Percentiles rank a stretch among this genome's conserved stretches.
Evolutionary conservation across 768 basidiomycete genomes (phyloP).

Genomic region (Sistotremastrum suecicum): DNA sequence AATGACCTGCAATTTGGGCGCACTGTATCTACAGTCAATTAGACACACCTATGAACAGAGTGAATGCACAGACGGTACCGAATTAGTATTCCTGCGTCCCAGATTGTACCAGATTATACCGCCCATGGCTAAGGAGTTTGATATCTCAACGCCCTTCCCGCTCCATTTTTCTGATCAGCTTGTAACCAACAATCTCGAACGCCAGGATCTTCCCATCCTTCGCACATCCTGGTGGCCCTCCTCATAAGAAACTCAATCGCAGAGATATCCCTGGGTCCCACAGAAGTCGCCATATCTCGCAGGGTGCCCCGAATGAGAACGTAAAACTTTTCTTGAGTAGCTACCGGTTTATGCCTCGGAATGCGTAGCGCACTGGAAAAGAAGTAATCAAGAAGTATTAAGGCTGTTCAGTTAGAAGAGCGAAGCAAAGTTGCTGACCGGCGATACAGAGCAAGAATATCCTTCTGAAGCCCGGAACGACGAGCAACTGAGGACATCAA

Average conservation of each 20-base stretch:
- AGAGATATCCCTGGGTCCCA: constrained; percentile 52
- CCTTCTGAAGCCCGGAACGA: constrained; percentile 36
- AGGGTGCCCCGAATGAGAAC: constrained; percentile 60
- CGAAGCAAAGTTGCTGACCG: constrained; percentile 22
- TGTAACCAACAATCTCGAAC: constrained; percentile 63
- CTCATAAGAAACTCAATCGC: constrained; percentile 69
- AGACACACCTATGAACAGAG: too few species aligned
- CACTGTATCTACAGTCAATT: too few species aligned
- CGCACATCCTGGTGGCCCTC: constrained; percentile 49
- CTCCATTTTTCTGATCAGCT: constrained; percentile 58
- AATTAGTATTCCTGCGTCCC: background rate
- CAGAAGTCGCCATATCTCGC: constrained; percentile 40
- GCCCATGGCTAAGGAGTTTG: background rate
- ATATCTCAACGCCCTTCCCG: constrained; percentile 13
- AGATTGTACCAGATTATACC: background rate
- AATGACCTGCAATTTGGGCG: too few species aligned
- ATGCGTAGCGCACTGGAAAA: constrained; percentile 56
- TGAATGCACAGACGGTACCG: background rate
- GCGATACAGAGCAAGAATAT: constrained; percentile 39
- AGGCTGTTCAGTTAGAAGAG: background rate
- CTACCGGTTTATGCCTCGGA: constrained; percentile 49
- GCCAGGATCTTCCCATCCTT: constrained; percentile 48
- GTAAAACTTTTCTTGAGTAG: constrained; percentile 47
- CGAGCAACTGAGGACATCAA: background rate
- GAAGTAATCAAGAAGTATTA: background rate